These are phyloP conservation scores for Talaromyces sp. DNA, from an alignment of 2,329 filamentous ascomycete genomes.

Conservation along the genomic window DNA sequence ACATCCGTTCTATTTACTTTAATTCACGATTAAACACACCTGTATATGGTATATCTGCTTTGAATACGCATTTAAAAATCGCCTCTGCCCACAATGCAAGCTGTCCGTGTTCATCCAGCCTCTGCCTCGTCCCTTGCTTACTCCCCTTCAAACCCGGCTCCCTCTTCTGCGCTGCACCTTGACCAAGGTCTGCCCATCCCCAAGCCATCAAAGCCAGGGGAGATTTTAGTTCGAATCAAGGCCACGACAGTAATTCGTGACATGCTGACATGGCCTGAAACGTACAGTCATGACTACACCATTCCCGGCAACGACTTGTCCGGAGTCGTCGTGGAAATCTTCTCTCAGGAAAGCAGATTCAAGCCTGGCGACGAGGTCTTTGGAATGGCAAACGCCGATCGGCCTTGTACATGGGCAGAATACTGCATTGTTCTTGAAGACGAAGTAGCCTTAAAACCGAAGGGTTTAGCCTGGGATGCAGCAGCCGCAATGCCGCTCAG, in stretches of 20 bases:
- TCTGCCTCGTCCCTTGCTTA: conserved; percentile 11
- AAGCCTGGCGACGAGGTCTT: neutral
- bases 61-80: neutral
- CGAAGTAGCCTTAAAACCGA: neutral
- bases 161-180: conserved; percentile 7
- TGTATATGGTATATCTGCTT: neutral
- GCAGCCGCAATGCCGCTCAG: conserved; percentile 3
- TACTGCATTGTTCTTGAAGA: neutral
- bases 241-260: conserved; percentile 4
- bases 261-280: conserved; percentile 1
- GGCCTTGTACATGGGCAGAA: neutral
- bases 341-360: neutral
- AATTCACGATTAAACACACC: neutral
- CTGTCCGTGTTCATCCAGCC: conserved; percentile 20
- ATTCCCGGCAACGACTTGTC: conserved; percentile 1
- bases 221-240: neutral
- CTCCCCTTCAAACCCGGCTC: conserved; percentile 24
- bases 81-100: conserved; percentile 15
- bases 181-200: conserved; percentile 12
- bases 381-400: conserved; percentile 11
- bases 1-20: neutral
- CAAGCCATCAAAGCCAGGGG: conserved; percentile 11
- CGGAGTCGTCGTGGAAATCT: conserved; percentile 16
- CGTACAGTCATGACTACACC: neutral
- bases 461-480: neutral